Conservation (phyloP, 257 asterid genomes). For the Ilex asprella region DNA sequence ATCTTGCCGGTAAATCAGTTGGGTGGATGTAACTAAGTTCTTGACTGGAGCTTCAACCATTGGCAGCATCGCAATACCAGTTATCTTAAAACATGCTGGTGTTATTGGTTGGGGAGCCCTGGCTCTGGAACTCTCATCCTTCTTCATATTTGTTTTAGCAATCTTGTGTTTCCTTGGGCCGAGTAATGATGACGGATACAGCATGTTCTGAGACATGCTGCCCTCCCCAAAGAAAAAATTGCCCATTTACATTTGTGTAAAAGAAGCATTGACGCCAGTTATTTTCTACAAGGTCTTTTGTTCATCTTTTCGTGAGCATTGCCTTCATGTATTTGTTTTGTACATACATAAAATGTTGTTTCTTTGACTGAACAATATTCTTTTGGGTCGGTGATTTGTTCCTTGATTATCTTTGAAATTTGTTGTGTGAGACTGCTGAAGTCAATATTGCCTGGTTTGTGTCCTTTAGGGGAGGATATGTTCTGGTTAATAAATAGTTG, state of each 20-base stretch:
- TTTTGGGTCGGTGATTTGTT: no score
- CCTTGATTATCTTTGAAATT: no score
- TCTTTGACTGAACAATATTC: no score
- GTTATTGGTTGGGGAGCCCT: constrained; percentile 93
- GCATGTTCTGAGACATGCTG: constrained; percentile 30
- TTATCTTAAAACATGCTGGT: constrained; percentile 85
- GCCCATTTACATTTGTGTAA: neutral
- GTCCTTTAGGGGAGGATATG: no score
- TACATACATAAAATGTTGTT: no score
- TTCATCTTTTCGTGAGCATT: no score
- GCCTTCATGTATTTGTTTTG: no score
- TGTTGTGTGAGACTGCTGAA: no score
- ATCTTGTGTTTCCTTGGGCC: constrained; percentile 59
- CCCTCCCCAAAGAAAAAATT: neutral
- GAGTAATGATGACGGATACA: constrained; percentile 52
- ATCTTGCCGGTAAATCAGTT: constrained; percentile 28
- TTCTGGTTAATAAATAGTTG: no score
- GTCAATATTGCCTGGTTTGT: no score
- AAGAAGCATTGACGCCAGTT: neutral
- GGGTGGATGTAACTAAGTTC: constrained; percentile 80
- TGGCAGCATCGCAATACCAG: constrained; percentile 88
- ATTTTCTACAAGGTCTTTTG: no score
- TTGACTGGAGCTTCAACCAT: constrained; percentile 80
- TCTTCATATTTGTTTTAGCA: constrained; percentile 45
- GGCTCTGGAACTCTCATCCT: constrained; percentile 88